Conservation (phyloP, 2,329 filamentous ascomycete species). For the Aspergillus sp. region DNA sequence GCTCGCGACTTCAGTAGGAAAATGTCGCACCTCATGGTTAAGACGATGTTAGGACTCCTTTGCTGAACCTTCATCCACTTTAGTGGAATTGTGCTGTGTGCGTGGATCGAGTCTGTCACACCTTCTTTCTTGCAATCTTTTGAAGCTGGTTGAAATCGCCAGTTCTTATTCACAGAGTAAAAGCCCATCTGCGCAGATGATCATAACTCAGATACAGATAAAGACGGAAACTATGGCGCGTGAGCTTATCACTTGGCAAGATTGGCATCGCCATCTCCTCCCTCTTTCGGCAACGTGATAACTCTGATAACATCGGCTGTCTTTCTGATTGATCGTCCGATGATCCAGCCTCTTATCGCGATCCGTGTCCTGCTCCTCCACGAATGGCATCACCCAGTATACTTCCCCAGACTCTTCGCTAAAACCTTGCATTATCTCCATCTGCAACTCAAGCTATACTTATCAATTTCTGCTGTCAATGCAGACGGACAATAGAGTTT, state of each 20-base stretch:
- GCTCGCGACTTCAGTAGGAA: too few species aligned
- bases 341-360: slow-evolving; percentile 5
- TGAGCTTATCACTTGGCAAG: slow-evolving; percentile 15
- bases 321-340: not conserved
- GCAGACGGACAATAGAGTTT: not conserved
- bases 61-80: too few species aligned
- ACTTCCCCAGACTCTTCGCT: not conserved
- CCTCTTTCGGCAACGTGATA: slow-evolving; percentile 10
- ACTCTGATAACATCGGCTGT: not conserved
- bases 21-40: too few species aligned
- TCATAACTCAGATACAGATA: too few species aligned
- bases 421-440: not conserved
- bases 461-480: too few species aligned
- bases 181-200: too few species aligned
- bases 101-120: too few species aligned
- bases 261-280: slow-evolving; percentile 18
- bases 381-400: not conserved
- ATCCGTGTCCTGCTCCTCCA: not conserved
- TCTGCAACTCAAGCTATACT: not conserved
- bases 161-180: too few species aligned
- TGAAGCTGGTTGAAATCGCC: not conserved
- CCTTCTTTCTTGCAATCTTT: too few species aligned
- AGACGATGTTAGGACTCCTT: too few species aligned
- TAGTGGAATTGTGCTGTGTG: too few species aligned
- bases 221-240: not conserved